These are phyloP conservation scores for Populus hybrid DNA, from an alignment of 441 rosid species.

Conservation along the genomic window DNA sequence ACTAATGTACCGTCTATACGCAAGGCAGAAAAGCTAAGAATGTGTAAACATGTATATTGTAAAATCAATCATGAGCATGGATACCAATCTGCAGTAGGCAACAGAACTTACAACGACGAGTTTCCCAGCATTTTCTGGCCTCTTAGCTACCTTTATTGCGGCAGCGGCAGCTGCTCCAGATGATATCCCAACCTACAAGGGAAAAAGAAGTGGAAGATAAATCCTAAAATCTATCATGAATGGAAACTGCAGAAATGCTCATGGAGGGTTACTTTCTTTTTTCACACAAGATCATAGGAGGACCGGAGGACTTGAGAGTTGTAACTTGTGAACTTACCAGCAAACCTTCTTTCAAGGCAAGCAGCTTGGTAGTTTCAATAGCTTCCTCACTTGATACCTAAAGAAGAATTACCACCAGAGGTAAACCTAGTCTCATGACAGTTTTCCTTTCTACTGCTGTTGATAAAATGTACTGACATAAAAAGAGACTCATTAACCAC, in stretches of 20 bases:
- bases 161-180: constrained; percentile 63
- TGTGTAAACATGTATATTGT: too few species aligned
- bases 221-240: neutral
- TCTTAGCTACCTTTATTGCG: constrained; percentile 51
- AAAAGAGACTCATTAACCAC: too few species aligned
- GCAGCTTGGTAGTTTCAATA: constrained; percentile 61
- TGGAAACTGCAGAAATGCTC: neutral
- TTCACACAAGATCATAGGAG: too few species aligned
- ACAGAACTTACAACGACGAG: constrained; percentile 42
- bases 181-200: constrained; percentile 28
- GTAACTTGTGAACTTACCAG: constrained; percentile 32
- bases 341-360: constrained; percentile 66
- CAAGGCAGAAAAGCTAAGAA: too few species aligned
- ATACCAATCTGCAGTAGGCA: neutral
- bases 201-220: too few species aligned
- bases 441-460: neutral
- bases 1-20: too few species aligned
- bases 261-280: too few species aligned
- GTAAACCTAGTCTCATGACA: neutral
- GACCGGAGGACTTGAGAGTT: too few species aligned
- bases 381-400: constrained; percentile 70
- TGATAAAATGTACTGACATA: neutral
- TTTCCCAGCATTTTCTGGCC: constrained; percentile 51
- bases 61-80: neutral
- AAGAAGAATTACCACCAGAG: neutral